phyloP scores from a whole-genome alignment of 2,329 filamentous ascomycete species.

The Penicillium paneum region DNA sequence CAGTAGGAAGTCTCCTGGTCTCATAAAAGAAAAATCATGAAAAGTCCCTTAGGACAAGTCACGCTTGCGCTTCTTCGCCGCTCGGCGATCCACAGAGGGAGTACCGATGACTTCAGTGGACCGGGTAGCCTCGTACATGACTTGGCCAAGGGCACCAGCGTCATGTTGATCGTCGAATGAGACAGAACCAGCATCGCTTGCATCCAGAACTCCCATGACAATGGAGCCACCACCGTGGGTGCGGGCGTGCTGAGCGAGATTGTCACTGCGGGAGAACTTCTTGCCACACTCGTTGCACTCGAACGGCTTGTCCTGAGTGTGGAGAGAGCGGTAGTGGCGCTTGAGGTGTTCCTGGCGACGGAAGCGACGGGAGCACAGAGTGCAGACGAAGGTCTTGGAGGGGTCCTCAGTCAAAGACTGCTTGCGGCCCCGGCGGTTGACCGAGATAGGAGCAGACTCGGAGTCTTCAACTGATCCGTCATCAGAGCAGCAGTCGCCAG shows the following conservation, averaged over 20 bases:
- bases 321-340: conserved; percentile 95
- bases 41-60: conserved; percentile 52
- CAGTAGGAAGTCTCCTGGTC: conserved; percentile 39
- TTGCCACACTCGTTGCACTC: conserved; percentile 97
- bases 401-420: conserved; percentile 97
- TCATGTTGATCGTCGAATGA: conserved; percentile 54
- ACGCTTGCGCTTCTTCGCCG: conserved; percentile 78
- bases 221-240: conserved; percentile 89
- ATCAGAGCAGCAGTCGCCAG: conserved; percentile 28
- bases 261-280: conserved; percentile 98
- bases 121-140: conserved; percentile 76
- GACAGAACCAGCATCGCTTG: conserved; percentile 54
- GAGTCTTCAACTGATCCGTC: conserved; percentile 48
- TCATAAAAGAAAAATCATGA: conserved; percentile 27
- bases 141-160: conserved; percentile 66
- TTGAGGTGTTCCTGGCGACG: conserved; percentile 97
- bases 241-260: conserved; percentile 90
- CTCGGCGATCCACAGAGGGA: conserved; percentile 41
- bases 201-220: conserved; percentile 82
- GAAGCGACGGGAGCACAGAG: conserved; percentile 94
- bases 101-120: conserved; percentile 59
- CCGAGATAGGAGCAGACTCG: conserved; percentile 48
- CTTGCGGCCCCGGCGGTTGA: conserved; percentile 93
- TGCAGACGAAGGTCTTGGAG: conserved; percentile 97
- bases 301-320: conserved; percentile 98